These are phyloP conservation scores for Melampsora americana DNA, from an alignment of 1,284 basidiomycete genomes.

Conservation along the genomic window DNA sequence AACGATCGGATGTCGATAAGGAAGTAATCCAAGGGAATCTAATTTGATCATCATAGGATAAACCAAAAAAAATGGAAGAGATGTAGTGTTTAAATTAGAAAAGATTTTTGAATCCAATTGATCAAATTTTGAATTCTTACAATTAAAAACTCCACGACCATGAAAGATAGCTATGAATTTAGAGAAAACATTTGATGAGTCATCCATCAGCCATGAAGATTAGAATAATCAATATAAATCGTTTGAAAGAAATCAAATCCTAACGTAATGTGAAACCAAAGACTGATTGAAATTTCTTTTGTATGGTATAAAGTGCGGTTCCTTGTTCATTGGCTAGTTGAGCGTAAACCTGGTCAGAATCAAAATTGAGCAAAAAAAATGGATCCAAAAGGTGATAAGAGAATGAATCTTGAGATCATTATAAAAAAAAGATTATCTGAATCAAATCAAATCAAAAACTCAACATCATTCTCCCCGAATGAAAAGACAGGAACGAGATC, in stretches of 20 bases:
- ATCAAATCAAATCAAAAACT: slow-evolving; percentile 51
- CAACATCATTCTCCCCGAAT: slow-evolving; percentile 95
- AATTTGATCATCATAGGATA: not conserved
- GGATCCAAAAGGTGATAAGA: not conserved
- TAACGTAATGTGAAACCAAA: slow-evolving; percentile 97
- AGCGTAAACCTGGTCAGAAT: slow-evolving; percentile 20
- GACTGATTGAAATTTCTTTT: slow-evolving; percentile 81
- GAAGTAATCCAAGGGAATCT: slow-evolving; percentile 68
- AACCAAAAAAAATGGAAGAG: too few relatives aligned
- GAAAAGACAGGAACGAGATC: slow-evolving; percentile 92
- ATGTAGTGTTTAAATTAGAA: too few relatives aligned
- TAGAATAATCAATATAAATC: too few relatives aligned
- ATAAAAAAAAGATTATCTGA: slow-evolving; percentile 2
- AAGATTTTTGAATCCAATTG: too few relatives aligned
- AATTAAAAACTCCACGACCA: slow-evolving; percentile 43
- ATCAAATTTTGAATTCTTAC: slow-evolving; percentile 13
- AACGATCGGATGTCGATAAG: slow-evolving; percentile 89
- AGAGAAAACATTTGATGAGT: not conserved
- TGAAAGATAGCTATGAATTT: slow-evolving; percentile 41
- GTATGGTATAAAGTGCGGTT: slow-evolving; percentile 77
- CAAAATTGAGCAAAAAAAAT: not conserved
- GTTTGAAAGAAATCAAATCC: too few relatives aligned
- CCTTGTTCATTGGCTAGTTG: slow-evolving; percentile 72
- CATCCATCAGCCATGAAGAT: too few relatives aligned
- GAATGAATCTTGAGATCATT: not conserved